Conservation (phyloP, 176 grass and related monocot genomes). For the Oryza officinalis region DNA sequence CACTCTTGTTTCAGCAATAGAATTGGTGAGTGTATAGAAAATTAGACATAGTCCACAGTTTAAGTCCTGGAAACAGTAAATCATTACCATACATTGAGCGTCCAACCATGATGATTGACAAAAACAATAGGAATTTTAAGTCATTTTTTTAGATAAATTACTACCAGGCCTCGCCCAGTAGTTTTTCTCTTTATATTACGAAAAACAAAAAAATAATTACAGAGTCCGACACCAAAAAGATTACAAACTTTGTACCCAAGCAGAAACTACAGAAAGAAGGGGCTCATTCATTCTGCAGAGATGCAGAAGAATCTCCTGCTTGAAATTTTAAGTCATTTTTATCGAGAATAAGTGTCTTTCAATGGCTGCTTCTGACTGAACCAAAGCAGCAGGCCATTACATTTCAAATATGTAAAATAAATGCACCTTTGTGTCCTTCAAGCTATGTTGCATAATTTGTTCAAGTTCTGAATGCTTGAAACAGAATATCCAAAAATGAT, state of each 20-base stretch:
- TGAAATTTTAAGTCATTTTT: neutral
- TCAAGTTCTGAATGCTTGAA: conserved; percentile 23
- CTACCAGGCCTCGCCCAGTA: too few relatives aligned
- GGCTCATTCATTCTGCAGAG: too few relatives aligned
- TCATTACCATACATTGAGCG: neutral
- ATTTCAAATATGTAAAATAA: too few relatives aligned
- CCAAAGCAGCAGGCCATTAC: too few relatives aligned
- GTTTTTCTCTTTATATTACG: too few relatives aligned
- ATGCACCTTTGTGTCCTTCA: neutral
- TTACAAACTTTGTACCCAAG: too few relatives aligned
- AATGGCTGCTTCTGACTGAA: neutral
- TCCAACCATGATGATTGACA: conserved; percentile 13
- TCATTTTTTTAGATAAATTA: too few relatives aligned
- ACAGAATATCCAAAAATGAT: conserved; percentile 25
- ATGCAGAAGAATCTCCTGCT: too few relatives aligned
- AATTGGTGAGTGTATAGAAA: neutral
- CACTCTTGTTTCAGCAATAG: neutral
- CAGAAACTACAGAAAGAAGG: too few relatives aligned
- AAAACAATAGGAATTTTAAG: neutral
- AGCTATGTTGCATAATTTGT: conserved; percentile 6
- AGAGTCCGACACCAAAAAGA: too few relatives aligned
- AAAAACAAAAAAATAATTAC: too few relatives aligned
- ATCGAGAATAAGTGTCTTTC: neutral
- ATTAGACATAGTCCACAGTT: neutral
- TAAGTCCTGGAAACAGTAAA: neutral